A percentile compares a stretch with the other conserved stretches of the same genome.
Evolutionary conservation across 2,329 filamentous ascomycete genomes (phyloP).

Genomic region (Botrytis byssoidea): DNA sequence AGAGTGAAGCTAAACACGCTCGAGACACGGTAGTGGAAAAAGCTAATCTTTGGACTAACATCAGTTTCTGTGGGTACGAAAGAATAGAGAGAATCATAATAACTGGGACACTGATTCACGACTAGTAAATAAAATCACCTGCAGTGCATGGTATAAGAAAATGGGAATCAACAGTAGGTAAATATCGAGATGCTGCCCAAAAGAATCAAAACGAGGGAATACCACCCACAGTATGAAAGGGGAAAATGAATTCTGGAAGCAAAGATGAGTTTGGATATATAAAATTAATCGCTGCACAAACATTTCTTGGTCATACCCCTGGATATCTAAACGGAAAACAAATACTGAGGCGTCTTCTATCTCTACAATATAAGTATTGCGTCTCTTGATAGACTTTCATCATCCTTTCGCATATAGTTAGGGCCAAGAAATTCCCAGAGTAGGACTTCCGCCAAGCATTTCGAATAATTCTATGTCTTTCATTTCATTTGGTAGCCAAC

Average conservation of each 20-base stretch:
- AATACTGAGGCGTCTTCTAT: not conserved
- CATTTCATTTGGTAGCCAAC: not conserved
- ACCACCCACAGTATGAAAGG: not conserved
- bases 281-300: not conserved
- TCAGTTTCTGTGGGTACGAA: not conserved
- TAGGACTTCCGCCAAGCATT: not conserved
- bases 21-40: not conserved
- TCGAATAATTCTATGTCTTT: not conserved
- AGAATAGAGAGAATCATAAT: not conserved
- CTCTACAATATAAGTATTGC: not conserved
- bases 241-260: not conserved
- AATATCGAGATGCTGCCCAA: not conserved
- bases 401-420: not conserved
- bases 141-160: not conserved
- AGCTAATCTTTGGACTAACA: not conserved
- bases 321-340: not conserved
- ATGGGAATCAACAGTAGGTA: too few species aligned
- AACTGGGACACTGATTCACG: not conserved
- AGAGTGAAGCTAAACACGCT: not conserved
- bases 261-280: not conserved
- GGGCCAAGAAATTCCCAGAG: not conserved
- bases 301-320: not conserved
- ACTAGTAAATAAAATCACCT: not conserved
- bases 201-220: not conserved
- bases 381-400: not conserved